phyloP scores from a whole-genome alignment of 2,329 filamentous ascomycete genomes.

The Immersiporthe knoxdaviesiana region DNA sequence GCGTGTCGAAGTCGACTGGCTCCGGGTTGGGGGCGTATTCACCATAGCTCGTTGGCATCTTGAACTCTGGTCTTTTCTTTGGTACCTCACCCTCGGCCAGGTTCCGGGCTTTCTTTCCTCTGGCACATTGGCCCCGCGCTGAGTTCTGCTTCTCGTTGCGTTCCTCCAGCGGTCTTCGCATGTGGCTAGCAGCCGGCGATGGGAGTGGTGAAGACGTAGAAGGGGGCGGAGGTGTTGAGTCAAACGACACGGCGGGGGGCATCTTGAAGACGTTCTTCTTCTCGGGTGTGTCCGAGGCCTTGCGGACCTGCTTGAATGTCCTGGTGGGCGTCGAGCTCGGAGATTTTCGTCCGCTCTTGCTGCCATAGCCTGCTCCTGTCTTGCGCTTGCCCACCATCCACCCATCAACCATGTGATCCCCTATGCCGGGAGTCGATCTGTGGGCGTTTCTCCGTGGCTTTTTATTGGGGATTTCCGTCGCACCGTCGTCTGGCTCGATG shows the following conservation, averaged over 20 bases:
- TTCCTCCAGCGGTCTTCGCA: constrained; percentile 11
- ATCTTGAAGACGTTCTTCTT: constrained; percentile 27
- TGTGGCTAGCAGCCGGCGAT: constrained; percentile 19
- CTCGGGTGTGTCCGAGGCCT: constrained; percentile 21
- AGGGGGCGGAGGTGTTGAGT: constrained; percentile 11
- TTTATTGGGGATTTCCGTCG: constrained; percentile 4
- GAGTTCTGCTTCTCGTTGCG: background rate
- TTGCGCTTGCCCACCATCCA: constrained; percentile 8
- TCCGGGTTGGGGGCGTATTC: constrained; percentile 17
- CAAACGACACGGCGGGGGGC: background rate
- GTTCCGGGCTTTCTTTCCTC: constrained; percentile 3
- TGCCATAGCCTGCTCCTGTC: constrained; percentile 15
- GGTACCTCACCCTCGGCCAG: constrained; percentile 15
- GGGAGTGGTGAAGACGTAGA: constrained; percentile 19
- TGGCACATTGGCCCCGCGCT: background rate
- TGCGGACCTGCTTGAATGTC: background rate
- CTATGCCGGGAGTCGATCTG: background rate
- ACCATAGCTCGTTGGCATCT: constrained; percentile 23
- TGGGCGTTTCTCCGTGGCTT: background rate
- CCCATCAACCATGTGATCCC: constrained; percentile 21
- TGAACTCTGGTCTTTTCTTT: constrained; percentile 24
- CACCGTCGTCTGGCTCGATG: background rate
- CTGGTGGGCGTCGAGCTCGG: constrained; percentile 8
- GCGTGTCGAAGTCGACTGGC: constrained; percentile 14
- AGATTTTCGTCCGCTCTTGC: constrained; percentile 10